Evolutionary conservation across 495 filamentous ascomycete genomes (phyloP).

Genomic region (Aspergillus saccharolyticus): DNA sequence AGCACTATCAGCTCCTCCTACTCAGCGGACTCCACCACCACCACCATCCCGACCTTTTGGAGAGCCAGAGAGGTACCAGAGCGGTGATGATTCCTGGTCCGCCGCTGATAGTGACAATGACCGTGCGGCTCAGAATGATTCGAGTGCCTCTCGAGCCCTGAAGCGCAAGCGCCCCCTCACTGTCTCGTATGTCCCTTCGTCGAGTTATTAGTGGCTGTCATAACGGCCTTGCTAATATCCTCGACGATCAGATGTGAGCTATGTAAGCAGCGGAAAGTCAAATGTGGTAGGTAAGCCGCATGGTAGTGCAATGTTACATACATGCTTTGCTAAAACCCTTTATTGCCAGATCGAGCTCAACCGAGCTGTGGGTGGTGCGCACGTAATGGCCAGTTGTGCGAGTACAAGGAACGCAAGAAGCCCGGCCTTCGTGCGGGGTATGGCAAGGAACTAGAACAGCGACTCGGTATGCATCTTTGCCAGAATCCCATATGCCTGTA

Average conservation of each 20-base stretch:
- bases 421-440: slow-evolving; percentile 80
- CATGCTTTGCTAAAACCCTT: slow-evolving; percentile 1
- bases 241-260: slow-evolving; percentile 61
- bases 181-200: slow-evolving; percentile 37
- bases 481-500: not conserved
- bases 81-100: slow-evolving; percentile 36
- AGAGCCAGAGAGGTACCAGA: slow-evolving; percentile 31
- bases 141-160: slow-evolving; percentile 24
- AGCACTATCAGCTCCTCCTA: slow-evolving; percentile 10
- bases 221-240: not conserved
- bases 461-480: slow-evolving; percentile 45
- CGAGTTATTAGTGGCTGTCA: slow-evolving; percentile 2
- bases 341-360: slow-evolving; percentile 57
- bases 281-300: slow-evolving; percentile 50
- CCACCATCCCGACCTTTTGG: slow-evolving; percentile 21
- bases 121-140: slow-evolving; percentile 26
- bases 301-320: not conserved
- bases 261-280: slow-evolving; percentile 82
- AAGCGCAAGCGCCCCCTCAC: slow-evolving; percentile 45
- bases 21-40: slow-evolving; percentile 24
- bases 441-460: slow-evolving; percentile 79
- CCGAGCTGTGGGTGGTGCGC: slow-evolving; percentile 86
- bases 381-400: slow-evolving; percentile 69
- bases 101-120: slow-evolving; percentile 37
- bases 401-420: slow-evolving; percentile 84